phyloP scores from a whole-genome alignment of 352 stramenopile species.

The Pythium apleroticum region DNA sequence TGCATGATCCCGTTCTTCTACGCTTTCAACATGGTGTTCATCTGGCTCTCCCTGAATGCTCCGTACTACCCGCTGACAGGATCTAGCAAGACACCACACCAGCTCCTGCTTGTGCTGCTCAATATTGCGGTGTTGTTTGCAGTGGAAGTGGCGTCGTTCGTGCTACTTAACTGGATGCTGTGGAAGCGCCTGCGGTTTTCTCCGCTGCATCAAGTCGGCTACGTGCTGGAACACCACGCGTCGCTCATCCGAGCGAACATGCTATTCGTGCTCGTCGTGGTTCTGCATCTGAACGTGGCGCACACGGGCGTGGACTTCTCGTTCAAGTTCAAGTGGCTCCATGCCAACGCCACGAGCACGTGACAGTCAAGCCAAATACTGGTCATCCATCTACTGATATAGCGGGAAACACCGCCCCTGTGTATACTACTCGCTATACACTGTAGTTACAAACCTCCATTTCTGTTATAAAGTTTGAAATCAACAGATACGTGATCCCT shows the following conservation, averaged over 20 bases:
- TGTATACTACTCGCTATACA: too few relatives aligned
- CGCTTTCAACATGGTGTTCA: slow-evolving; percentile 18
- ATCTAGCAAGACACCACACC: neutral
- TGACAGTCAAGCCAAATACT: too few relatives aligned
- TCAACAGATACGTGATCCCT: too few relatives aligned
- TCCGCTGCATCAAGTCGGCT: slow-evolving; percentile 17
- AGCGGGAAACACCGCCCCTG: too few relatives aligned
- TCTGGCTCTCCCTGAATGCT: slow-evolving; percentile 27
- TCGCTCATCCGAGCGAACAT: slow-evolving; percentile 21
- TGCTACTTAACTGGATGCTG: slow-evolving; percentile 7
- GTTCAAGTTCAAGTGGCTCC: slow-evolving; percentile 22
- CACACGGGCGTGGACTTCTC: slow-evolving; percentile 25
- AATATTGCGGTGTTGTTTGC: neutral
- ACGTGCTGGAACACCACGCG: slow-evolving; percentile 24
- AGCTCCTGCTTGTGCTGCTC: neutral
- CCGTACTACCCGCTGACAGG: slow-evolving; percentile 23
- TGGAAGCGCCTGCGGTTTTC: slow-evolving; percentile 3
- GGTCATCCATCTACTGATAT: too few relatives aligned
- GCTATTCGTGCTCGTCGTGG: slow-evolving; percentile 16
- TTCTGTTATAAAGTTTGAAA: too few relatives aligned
- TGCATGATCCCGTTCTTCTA: slow-evolving; percentile 22
- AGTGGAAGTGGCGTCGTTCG: neutral
- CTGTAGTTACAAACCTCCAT: too few relatives aligned
- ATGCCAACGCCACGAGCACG: too few relatives aligned
- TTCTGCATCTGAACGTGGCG: slow-evolving; percentile 25